Evolutionary conservation across 345 rosid species (phyloP), one percentile per base, ranked within the genome.

Genomic region (Salix suchowensis): DNA sequence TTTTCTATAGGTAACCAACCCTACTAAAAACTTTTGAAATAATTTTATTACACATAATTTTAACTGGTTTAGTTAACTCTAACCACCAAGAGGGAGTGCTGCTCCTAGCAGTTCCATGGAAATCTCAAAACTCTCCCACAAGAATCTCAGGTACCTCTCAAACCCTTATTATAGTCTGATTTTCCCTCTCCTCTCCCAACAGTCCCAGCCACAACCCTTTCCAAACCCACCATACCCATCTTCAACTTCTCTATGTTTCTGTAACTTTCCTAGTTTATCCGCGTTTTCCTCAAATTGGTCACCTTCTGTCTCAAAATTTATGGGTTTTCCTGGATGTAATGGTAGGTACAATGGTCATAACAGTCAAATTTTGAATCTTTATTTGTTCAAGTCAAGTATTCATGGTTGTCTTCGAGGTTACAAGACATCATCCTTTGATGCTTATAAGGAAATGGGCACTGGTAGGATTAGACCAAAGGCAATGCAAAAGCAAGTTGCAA

Each of bases 71-170:
- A 10, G 14, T 42, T 12, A 42, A 0, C 46, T 40, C 46, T 42
- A 40, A 12, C 44, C 13, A 40, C 19, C 4, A 14, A 12, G 18
- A 46, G 52, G 18, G 52, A 46, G 52, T 12, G 14, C 52, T 15
- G 52, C 46, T 42, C 46, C 46, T 42, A 2, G 46, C 14, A 42
- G 46, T 42, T 42, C 52, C 28, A 40, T 73, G 68, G 64, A 40
- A 61, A 39, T 26, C 37, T 61, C 46, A 24, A 61, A 37, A 1
- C 36, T 40, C 28, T 12, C 37, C 0, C 23, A 62, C 37, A 19
- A 23, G 24, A 73, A 39, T 61, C 14, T 73, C 67, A 73, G 76
- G 68, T 55, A 55, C 66, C 46, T 72, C 12, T 55, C 75, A 72
- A 55, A 6, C 7, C 68, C 13, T 65, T 21, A 65, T 55, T 55